phyloP scores from a whole-genome alignment of 768 basidiomycete genomes.

The Panaeolus cyanescens region DNA sequence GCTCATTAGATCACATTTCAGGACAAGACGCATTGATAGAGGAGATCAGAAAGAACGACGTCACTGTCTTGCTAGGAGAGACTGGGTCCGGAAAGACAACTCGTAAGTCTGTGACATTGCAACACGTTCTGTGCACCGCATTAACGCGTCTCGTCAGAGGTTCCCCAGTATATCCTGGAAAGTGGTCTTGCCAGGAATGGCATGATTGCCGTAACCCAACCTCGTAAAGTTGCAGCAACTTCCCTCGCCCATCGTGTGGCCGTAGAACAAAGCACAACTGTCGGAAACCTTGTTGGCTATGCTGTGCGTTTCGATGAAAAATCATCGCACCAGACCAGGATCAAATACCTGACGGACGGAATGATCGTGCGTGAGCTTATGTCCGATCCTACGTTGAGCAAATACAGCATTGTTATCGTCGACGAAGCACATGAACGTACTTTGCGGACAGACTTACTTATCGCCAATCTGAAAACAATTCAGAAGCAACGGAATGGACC shows the following conservation, averaged over 20 bases:
- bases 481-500: constrained; percentile 59
- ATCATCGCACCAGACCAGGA: constrained; percentile 67
- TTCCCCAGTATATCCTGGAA: constrained; percentile 94
- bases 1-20: constrained; percentile 27
- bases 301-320: constrained; percentile 95
- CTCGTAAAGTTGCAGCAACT: constrained; percentile 92
- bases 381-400: constrained; percentile 71
- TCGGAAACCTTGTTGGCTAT: constrained; percentile 89
- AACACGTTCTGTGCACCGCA: not conserved
- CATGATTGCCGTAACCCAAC: constrained; percentile 92
- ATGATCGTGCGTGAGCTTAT: constrained; percentile 95
- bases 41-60: constrained; percentile 76
- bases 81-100: constrained; percentile 99
- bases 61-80: constrained; percentile 90
- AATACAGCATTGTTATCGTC: constrained; percentile 87
- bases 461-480: constrained; percentile 87
- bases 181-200: constrained; percentile 70
- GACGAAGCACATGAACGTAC: constrained; percentile 99
- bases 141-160: constrained; percentile 54
- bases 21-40: constrained; percentile 76
- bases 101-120: constrained; percentile 58
- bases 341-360: constrained; percentile 98
- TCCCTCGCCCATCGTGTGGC: constrained; percentile 93
- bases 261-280: constrained; percentile 67
- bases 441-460: constrained; percentile 89